Evolutionary conservation across 176 grass and related monocot genomes (phyloP).

Genomic region (Oryza nivara): DNA sequence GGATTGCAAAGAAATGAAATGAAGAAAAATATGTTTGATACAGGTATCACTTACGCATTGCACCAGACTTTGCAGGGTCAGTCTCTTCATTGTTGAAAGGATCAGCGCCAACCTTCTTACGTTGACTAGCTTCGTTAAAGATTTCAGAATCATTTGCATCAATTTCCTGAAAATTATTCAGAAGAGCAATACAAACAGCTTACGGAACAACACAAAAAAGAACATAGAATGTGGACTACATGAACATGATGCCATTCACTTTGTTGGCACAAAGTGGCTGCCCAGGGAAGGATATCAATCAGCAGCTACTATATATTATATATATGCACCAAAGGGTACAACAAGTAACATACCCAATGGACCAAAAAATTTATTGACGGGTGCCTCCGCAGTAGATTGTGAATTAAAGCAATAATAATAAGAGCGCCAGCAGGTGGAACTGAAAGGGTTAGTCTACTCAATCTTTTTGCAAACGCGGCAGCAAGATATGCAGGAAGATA

Average conservation of each 20-base stretch:
- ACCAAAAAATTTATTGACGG: conserved; percentile 93
- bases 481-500: conserved; percentile 93
- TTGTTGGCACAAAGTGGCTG: neutral
- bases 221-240: neutral
- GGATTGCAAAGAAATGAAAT: conserved; percentile 19
- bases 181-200: conserved; percentile 20
- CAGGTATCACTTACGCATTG: conserved; percentile 70
- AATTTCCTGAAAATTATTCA: conserved; percentile 50
- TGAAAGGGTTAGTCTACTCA: conserved; percentile 89
- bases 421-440: conserved; percentile 80
- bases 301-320: neutral
- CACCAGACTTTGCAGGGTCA: conserved; percentile 81
- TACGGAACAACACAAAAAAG: conserved; percentile 2
- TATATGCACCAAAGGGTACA: conserved; percentile 5
- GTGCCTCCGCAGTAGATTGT: conserved; percentile 90
- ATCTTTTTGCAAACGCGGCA: conserved; percentile 91
- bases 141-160: conserved; percentile 51
- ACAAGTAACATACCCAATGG: conserved; percentile 74
- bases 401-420: conserved; percentile 95
- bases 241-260: neutral
- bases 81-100: conserved; percentile 75
- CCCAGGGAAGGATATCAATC: conserved; percentile 10
- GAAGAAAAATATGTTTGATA: neutral
- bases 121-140: conserved; percentile 43
- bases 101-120: conserved; percentile 64